Conservation (phyloP, 106 monocot species). For the Dendrobium catenatum region DNA sequence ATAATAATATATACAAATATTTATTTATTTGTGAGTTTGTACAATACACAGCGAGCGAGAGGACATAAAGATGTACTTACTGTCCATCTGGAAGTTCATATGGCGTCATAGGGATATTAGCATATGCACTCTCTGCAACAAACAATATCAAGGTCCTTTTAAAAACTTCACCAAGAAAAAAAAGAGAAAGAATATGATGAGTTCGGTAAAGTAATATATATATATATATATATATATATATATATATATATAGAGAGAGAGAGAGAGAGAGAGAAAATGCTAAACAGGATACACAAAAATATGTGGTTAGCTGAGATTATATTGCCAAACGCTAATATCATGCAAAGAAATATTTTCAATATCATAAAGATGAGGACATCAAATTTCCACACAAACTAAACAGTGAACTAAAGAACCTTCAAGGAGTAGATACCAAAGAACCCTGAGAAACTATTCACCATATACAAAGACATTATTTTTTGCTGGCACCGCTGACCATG, state of each 20-base stretch:
- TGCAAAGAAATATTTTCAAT: background rate
- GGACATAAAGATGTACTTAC: constrained; percentile 45
- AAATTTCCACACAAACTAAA: background rate
- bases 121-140: constrained; percentile 74
- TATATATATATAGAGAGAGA: too few species aligned
- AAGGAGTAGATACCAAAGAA: background rate
- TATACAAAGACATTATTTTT: background rate
- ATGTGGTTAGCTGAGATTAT: background rate
- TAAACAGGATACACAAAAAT: background rate
- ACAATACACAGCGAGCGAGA: background rate
- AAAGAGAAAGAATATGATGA: background rate
- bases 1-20: background rate
- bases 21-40: background rate
- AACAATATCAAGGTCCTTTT: background rate
- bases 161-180: background rate
- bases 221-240: too few species aligned
- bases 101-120: constrained; percentile 89
- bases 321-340: background rate
- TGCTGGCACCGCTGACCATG: background rate
- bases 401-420: too few species aligned
- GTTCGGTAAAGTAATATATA: background rate
- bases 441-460: background rate
- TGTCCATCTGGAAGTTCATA: constrained; percentile 99
- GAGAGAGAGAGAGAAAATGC: background rate
- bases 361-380: background rate